Evolutionary conservation across 805 yeast genomes (phyloP).

Genomic region (Metschnikowia lachancei): DNA sequence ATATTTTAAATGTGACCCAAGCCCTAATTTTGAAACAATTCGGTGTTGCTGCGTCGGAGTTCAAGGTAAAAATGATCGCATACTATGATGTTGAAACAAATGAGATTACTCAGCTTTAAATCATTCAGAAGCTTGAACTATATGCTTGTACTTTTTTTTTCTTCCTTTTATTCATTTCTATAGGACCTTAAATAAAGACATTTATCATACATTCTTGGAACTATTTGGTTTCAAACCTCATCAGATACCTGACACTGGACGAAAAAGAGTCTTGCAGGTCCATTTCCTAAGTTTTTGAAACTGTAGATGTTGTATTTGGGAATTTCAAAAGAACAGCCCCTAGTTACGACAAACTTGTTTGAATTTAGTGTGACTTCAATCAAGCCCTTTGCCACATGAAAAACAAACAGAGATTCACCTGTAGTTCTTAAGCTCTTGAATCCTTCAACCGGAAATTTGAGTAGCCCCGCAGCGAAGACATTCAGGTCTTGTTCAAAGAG

Average conservation of each 20-base stretch:
- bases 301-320: conserved; percentile 77
- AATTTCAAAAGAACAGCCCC: conserved; percentile 77
- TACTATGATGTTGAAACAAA: conserved; percentile 64
- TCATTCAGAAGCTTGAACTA: neutral
- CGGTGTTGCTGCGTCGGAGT: conserved; percentile 92
- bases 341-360: conserved; percentile 55
- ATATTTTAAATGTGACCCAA: conserved; percentile 81
- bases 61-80: conserved; percentile 76
- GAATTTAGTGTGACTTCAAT: conserved; percentile 65
- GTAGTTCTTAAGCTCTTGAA: conserved; percentile 59
- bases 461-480: conserved; percentile 69
- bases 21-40: conserved; percentile 90
- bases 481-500: conserved; percentile 62
- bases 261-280: conserved; percentile 64
- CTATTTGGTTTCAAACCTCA: neutral
- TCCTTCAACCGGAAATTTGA: conserved; percentile 61
- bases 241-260: conserved; percentile 53
- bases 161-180: neutral
- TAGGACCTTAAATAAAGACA: neutral
- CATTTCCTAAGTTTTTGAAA: conserved; percentile 58
- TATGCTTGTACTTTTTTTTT: neutral
- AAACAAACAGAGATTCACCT: conserved; percentile 66
- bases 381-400: conserved; percentile 69
- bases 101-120: neutral
- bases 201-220: no score